Evolutionary conservation across 768 basidiomycete species (phyloP).

Genomic region (Leccinum arenicola): DNA sequence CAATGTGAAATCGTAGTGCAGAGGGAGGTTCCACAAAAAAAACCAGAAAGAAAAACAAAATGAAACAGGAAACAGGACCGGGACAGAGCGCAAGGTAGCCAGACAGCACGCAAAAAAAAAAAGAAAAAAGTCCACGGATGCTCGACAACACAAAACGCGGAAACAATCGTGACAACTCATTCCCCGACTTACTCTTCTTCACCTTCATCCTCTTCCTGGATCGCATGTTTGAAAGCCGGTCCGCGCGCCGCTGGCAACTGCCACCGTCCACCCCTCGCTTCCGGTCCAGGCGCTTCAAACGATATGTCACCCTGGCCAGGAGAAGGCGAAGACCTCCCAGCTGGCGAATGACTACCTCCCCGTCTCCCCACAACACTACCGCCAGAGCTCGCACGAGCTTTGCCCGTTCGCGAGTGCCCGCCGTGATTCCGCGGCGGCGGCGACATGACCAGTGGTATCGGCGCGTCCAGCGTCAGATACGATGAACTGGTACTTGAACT

Average conservation of each 20-base stretch:
- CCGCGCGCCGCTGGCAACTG: slow-evolving; percentile 71
- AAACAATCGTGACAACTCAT: slow-evolving; percentile 4
- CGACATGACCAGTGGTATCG: slow-evolving; percentile 41
- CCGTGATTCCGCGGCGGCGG: slow-evolving; percentile 51
- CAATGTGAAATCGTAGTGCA: slow-evolving; percentile 8
- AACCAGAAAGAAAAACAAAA: background rate
- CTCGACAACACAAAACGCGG: slow-evolving; percentile 9
- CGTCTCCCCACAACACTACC: slow-evolving; percentile 33
- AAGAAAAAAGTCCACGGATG: slow-evolving; percentile 5
- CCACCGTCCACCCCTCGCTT: slow-evolving; percentile 56
- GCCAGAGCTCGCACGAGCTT: slow-evolving; percentile 24
- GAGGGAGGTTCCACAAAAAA: slow-evolving; percentile 4
- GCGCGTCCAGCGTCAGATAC: slow-evolving; percentile 31
- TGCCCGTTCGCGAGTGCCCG: slow-evolving; percentile 35
- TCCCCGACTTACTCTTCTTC: slow-evolving; percentile 55
- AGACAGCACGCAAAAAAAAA: background rate
- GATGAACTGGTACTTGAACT: slow-evolving; percentile 26
- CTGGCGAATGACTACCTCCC: slow-evolving; percentile 58
- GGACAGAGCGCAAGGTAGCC: slow-evolving; percentile 6
- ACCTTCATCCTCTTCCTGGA: slow-evolving; percentile 84
- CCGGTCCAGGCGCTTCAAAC: slow-evolving; percentile 40
- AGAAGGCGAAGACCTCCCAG: slow-evolving; percentile 57
- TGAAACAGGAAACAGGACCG: background rate
- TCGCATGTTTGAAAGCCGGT: slow-evolving; percentile 65
- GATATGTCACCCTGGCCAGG: slow-evolving; percentile 43